Evolutionary conservation across 768 basidiomycete species (phyloP), one percentile per base, ranked within the genome.

Genomic region (Flagelloscypha sp.): DNA sequence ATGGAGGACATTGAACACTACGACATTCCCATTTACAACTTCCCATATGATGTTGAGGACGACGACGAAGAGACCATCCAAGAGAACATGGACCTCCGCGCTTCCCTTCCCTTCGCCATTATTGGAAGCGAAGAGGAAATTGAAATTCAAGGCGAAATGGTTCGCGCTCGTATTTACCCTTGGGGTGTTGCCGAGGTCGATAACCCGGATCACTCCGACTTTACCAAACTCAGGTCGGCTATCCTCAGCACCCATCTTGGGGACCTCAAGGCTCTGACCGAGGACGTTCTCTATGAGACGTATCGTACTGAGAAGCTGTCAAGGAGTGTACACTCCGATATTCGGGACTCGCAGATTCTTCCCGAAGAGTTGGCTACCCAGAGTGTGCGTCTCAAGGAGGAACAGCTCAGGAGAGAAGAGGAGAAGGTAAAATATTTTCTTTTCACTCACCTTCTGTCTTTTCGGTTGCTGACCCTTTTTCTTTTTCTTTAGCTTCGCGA

Each of bases 1-100:
- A 88, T 89, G 84, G 88, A 94, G 57, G 89, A 94, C 48, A 90
- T 94, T 46, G 81, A 84, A 48, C 67, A 87, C 64, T 88, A 88
- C 58, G 73, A 78, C 39, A 92, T 93, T 46, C 86, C 87, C 2
- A 77, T 92, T 30, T 92, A 90, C 65, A 90, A 90, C 67, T 93
- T 93, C 73, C 88, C 88, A 0, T 93, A 89, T 56, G 88, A 92
- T 48, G 73, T 83, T 4, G 89, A 94, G 49, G 89, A 94, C 58
- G 89, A 94, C 47, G 89, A 93, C 48, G 84, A 89, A 52, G 88
- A 90, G 30, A 92, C 88, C 5, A 84, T 94, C 43, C 70, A 74
- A 41, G 88, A 92, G 57, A 92, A 92, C 57, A 77, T 76, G 57
- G 87, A 90, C 58, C 69, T 93, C n/a, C 68, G 88, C 27, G 81